phyloP scores from a whole-genome alignment of 108 stramenopile species.

The Schizochytrium sp. region DNA sequence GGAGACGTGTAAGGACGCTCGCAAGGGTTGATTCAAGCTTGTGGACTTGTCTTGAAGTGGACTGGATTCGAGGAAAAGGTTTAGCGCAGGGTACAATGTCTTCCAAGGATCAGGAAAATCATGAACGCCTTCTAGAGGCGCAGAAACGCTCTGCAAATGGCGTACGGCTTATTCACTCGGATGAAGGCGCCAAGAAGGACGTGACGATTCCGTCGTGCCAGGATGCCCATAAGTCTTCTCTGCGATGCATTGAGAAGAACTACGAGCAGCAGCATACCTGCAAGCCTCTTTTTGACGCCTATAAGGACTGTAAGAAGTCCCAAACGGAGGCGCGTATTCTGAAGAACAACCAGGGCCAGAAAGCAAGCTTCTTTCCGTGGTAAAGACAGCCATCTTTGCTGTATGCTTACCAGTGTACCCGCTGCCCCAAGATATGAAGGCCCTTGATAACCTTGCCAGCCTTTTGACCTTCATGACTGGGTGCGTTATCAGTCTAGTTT shows the following conservation, averaged over 20 bases:
- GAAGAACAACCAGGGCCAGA: slow-evolving; percentile 21
- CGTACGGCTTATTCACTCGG: neutral
- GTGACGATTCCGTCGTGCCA: slow-evolving; percentile 29
- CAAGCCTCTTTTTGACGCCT: slow-evolving; percentile 2
- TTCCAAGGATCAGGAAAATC: neutral
- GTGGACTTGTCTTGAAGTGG: neutral
- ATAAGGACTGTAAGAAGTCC: slow-evolving; percentile 12
- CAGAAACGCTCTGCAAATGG: neutral
- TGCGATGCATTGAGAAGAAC: slow-evolving; percentile 54
- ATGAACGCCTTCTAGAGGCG: neutral
- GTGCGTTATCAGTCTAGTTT: too few relatives aligned
- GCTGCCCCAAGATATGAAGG: neutral
- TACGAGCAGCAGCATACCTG: slow-evolving; percentile 12
- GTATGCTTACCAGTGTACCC: neutral
- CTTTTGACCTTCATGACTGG: too few relatives aligned
- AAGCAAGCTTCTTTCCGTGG: neutral
- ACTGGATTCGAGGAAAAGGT: neutral
- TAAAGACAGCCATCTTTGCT: neutral
- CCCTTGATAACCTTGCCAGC: neutral
- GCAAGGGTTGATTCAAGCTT: too few relatives aligned
- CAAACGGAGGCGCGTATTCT: slow-evolving; percentile 9
- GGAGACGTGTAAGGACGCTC: too few relatives aligned
- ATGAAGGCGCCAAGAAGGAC: slow-evolving; percentile 2
- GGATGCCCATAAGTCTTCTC: slow-evolving; percentile 28
- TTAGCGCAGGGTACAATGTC: neutral